phyloP scores from a whole-genome alignment of 495 filamentous ascomycete genomes.

The Neurospora terricola region DNA sequence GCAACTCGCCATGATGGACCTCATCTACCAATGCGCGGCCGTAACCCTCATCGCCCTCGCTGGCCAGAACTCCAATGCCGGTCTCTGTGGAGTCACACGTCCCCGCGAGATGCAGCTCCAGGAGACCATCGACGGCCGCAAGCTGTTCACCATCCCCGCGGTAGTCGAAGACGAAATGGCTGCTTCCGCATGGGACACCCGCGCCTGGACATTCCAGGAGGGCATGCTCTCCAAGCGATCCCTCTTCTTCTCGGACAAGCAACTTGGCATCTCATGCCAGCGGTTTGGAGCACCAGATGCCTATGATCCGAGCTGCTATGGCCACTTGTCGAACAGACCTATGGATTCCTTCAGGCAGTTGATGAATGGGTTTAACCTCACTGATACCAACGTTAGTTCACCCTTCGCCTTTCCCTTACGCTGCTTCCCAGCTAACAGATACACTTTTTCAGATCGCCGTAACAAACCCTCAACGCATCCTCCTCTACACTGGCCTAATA shows the following conservation, averaged over 20 bases:
- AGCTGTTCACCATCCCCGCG: conserved; percentile 8
- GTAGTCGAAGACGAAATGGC: not conserved
- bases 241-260: conserved; percentile 4
- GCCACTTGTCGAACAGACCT: not conserved
- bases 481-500: not conserved
- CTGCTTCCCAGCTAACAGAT: not conserved
- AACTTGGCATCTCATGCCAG: conserved; percentile 6
- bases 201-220: conserved; percentile 16
- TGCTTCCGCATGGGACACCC: conserved; percentile 1
- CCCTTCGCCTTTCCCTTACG: not conserved
- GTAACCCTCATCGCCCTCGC: not conserved
- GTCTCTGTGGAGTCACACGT: conserved; percentile 8
- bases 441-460: not conserved
- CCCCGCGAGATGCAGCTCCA: not conserved
- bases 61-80: conserved; percentile 3
- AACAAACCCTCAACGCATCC: not conserved
- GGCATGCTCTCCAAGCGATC: conserved; percentile 4
- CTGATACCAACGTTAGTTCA: not conserved
- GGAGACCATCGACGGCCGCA: conserved; percentile 5
- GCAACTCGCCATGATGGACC: conserved; percentile 9
- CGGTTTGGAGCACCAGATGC: not conserved
- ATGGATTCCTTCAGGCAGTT: not conserved
- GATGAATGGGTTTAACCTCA: not conserved
- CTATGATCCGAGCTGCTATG: not conserved
- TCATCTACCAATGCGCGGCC: conserved; percentile 7